A percentile compares a stretch with the other conserved stretches of the same genome.
phyloP scores from a whole-genome alignment of 106 monocot species.

The Dendrobium nobile region DNA sequence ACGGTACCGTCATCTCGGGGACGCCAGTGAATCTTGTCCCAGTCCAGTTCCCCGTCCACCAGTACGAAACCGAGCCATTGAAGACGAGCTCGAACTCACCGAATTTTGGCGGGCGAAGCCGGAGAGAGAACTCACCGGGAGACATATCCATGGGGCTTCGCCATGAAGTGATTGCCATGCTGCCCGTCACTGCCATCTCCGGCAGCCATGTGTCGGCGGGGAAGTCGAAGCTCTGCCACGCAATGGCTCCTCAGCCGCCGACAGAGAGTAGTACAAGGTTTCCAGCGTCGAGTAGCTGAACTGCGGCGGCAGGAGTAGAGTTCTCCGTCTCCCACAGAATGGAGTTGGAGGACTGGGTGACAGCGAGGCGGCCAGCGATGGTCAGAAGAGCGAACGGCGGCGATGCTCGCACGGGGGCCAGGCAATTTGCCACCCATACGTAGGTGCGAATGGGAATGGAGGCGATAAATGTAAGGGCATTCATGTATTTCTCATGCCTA shows the following conservation, averaged over 20 bases:
- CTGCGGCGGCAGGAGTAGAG: constrained; percentile 9
- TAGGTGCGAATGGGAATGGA: constrained; percentile 50
- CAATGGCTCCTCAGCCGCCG: not conserved
- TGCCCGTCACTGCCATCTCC: constrained; percentile 20
- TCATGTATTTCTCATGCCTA: no score
- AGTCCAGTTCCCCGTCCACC: constrained; percentile 55
- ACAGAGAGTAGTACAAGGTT: constrained; percentile 40
- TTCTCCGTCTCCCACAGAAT: constrained; percentile 34
- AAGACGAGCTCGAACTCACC: constrained; percentile 54
- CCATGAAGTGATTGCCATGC: constrained; percentile 29
- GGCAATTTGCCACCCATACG: constrained; percentile 66
- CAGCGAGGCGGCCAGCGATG: constrained; percentile 17
- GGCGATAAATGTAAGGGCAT: no score
- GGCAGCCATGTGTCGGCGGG: constrained; percentile 56
- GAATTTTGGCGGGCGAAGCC: constrained; percentile 28
- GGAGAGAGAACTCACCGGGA: constrained; percentile 35
- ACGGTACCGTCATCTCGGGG: constrained; percentile 67
- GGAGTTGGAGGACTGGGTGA: constrained; percentile 12
- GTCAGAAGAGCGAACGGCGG: constrained; percentile 11
- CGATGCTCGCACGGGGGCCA: constrained; percentile 7
- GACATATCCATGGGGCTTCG: constrained; percentile 40
- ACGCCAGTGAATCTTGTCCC: constrained; percentile 37
- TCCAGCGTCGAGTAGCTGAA: constrained; percentile 37
- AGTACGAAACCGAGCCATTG: constrained; percentile 26
- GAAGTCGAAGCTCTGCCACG: constrained; percentile 67